A percentile compares a stretch with the other conserved stretches of the same genome.
These are phyloP conservation scores for Tilletia walkeri DNA, from an alignment of 1,284 basidiomycete genomes.

Conservation along the genomic window DNA sequence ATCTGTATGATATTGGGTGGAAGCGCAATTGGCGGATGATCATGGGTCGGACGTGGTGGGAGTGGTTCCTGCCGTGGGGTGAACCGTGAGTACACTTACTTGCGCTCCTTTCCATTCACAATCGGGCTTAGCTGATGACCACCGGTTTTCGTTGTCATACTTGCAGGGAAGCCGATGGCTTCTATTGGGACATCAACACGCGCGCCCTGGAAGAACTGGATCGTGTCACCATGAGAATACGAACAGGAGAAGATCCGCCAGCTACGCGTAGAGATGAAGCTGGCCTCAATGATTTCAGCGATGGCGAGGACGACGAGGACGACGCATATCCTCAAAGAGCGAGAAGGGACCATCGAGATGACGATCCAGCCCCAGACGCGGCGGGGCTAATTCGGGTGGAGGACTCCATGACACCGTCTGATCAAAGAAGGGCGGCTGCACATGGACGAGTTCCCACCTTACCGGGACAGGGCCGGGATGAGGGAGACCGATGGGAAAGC, in stretches of 20 bases:
- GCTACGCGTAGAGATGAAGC: too few relatives aligned
- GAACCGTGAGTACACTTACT: conserved; percentile 26
- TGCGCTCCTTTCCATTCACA: too few relatives aligned
- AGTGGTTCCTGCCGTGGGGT: conserved; percentile 46
- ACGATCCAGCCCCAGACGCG: not conserved
- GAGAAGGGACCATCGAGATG: not conserved
- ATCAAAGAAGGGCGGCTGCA: not conserved
- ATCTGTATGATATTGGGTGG: conserved; percentile 47
- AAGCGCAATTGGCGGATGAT: conserved; percentile 37
- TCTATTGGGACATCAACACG: conserved; percentile 30
- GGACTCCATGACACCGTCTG: not conserved
- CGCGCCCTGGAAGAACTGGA: conserved; percentile 33
- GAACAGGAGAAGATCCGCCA: not conserved
- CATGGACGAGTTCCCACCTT: not conserved
- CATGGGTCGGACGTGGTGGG: conserved; percentile 36
- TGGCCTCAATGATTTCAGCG: not conserved
- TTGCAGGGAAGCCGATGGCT: conserved; percentile 29
- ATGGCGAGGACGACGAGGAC: not conserved
- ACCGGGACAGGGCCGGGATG: not conserved
- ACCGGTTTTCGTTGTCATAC: not conserved
- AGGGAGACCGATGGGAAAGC: not conserved
- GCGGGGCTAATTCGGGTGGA: not conserved
- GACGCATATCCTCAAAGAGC: not conserved
- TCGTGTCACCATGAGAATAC: conserved; percentile 26
- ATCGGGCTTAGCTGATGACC: not conserved